phyloP scores from a whole-genome alignment of 1,139 yeast species.

The Starmera stellimalicola region DNA sequence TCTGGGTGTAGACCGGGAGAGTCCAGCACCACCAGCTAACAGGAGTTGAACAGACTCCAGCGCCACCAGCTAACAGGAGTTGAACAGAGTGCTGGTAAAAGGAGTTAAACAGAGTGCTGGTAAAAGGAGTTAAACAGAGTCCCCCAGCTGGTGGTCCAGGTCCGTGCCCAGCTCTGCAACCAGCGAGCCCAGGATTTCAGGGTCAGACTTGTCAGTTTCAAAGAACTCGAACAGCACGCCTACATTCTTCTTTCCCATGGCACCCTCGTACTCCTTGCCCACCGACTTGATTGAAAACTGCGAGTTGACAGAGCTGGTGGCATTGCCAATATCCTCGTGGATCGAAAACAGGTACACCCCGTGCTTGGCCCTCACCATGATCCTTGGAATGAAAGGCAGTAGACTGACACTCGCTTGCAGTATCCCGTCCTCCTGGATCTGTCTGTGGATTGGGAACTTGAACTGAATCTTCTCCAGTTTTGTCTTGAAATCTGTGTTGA shows the following conservation, averaged over 20 bases:
- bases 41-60: no score
- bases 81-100: no score
- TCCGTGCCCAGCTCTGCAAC: not conserved
- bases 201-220: not conserved
- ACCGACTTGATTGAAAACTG: constrained; percentile 6
- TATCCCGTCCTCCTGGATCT: constrained; percentile 35
- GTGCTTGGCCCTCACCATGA: constrained; percentile 59
- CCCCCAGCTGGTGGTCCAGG: no score
- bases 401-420: constrained; percentile 64
- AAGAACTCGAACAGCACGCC: not conserved
- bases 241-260: no score
- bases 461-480: constrained; percentile 8
- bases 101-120: no score
- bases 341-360: constrained; percentile 40
- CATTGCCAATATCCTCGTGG: constrained; percentile 7
- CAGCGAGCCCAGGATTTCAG: not conserved
- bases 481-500: constrained; percentile 28
- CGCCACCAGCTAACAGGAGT: no score
- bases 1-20: no score
- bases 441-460: constrained; percentile 18
- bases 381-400: constrained; percentile 62
- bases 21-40: no score
- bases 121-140: no score
- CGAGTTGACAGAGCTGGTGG: constrained; percentile 1
- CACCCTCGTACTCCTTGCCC: not conserved